Evolutionary conservation across 352 stramenopile genomes (phyloP).

Genomic region (Phytophthora tubulina): DNA sequence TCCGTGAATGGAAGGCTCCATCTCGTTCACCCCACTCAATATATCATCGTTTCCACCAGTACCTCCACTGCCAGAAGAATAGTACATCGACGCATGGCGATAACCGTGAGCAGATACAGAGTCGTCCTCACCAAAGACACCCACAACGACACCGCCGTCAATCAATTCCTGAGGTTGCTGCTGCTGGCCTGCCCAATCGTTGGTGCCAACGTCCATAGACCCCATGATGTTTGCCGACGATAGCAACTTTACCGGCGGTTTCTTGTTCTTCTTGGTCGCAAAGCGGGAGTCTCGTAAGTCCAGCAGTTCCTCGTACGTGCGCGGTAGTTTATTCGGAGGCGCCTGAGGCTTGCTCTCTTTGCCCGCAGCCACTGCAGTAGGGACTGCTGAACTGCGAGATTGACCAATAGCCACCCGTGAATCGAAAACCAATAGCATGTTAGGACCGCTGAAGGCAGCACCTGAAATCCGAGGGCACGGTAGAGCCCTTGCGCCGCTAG

Average conservation of each 20-base stretch:
- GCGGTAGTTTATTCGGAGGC: conserved; percentile 60
- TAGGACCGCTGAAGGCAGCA: conserved; percentile 84
- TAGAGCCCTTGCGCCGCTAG: conserved; percentile 45
- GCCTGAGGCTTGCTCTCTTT: conserved; percentile 56
- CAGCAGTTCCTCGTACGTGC: conserved; percentile 83
- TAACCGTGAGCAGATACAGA: conserved; percentile 35
- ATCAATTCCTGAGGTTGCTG: conserved; percentile 44
- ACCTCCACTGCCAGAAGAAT: conserved; percentile 37
- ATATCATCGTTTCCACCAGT: conserved; percentile 38
- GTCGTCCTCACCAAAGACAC: conserved; percentile 50
- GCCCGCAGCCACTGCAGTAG: conserved; percentile 57
- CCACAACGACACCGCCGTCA: conserved; percentile 38
- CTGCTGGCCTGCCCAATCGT: conserved; percentile 57
- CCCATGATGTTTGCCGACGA: conserved; percentile 59
- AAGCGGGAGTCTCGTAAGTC: conserved; percentile 80
- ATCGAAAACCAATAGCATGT: conserved; percentile 88
- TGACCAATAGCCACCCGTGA: conserved; percentile 84
- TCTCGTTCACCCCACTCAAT: conserved; percentile 41
- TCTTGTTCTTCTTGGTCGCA: conserved; percentile 86
- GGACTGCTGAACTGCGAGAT: conserved; percentile 54
- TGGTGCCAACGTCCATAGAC: conserved; percentile 61
- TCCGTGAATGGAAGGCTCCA: conserved; percentile 66
- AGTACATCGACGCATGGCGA: conserved; percentile 54
- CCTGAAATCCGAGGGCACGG: conserved; percentile 85
- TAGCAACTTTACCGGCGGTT: conserved; percentile 62